phyloP scores from a whole-genome alignment of 1,139 yeast species.

The Lodderomyces pseudojiufengensis region DNA sequence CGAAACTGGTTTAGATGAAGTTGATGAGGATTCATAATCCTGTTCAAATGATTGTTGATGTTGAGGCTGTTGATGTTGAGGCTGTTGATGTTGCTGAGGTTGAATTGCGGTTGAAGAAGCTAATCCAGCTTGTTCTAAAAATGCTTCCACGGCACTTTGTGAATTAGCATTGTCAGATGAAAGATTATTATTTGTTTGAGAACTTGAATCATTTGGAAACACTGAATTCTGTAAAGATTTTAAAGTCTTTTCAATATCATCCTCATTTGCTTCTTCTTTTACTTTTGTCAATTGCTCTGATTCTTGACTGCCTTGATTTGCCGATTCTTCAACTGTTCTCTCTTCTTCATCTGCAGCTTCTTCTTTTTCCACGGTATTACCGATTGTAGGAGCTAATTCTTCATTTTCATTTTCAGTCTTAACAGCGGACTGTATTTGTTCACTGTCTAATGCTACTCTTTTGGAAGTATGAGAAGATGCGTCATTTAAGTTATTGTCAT shows the following conservation, averaged over 20 bases:
- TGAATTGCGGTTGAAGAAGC: not conserved
- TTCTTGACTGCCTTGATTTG: not conserved
- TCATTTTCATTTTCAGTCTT: constrained; percentile 35
- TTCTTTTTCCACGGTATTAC: constrained; percentile 3
- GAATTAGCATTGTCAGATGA: too few species aligned
- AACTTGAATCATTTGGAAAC: too few species aligned
- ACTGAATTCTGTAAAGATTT: too few species aligned
- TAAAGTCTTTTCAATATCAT: not conserved
- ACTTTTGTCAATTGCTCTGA: too few species aligned
- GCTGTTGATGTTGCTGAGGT: constrained; percentile 1
- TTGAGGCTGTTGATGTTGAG: not conserved
- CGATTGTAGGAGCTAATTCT: constrained; percentile 39
- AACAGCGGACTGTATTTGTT: constrained; percentile 31
- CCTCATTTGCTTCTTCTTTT: not conserved
- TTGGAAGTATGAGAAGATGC: constrained; percentile 39
- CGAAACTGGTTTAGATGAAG: constrained; percentile 19
- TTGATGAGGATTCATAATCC: constrained; percentile 2
- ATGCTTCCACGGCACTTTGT: not conserved
- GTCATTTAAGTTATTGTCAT: not conserved
- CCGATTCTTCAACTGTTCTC: not conserved
- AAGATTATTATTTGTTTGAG: too few species aligned
- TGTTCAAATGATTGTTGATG: not conserved
- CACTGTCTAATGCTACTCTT: constrained; percentile 70
- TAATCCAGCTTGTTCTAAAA: not conserved
- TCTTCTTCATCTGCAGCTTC: not conserved